Evolutionary conservation across 306 rosid species (phyloP).

Genomic region (Ziziphus jujuba): DNA sequence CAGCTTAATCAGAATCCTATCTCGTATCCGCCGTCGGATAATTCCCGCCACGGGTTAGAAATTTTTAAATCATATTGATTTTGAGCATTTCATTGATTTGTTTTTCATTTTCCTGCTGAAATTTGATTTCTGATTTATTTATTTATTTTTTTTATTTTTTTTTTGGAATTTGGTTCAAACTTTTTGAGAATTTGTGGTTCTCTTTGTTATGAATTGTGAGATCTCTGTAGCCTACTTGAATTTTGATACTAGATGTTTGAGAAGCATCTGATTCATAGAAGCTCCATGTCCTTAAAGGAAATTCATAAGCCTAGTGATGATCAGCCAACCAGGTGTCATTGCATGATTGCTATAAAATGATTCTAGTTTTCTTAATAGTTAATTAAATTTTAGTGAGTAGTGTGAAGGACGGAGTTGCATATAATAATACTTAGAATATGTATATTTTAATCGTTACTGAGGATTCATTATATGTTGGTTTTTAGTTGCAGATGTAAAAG

Average conservation of each 20-base stretch:
- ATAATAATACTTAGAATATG: too few relatives aligned
- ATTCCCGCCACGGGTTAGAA: slow-evolving; percentile 46
- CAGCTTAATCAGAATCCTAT: slow-evolving; percentile 39
- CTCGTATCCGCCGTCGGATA: slow-evolving; percentile 33
- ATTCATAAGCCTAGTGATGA: background rate
- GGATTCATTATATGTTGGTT: too few relatives aligned
- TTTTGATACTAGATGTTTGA: background rate
- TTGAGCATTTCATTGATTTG: background rate
- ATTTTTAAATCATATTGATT: background rate
- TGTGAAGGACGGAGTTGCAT: too few relatives aligned
- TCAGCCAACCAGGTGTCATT: too few relatives aligned
- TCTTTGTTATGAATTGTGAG: background rate
- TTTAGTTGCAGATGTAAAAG: too few relatives aligned
- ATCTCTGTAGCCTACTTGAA: background rate
- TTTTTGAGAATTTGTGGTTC: background rate
- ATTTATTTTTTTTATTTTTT: too few relatives aligned
- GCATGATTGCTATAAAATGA: too few relatives aligned
- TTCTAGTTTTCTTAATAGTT: too few relatives aligned
- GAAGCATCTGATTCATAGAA: background rate
- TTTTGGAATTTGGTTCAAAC: background rate
- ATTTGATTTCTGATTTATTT: background rate
- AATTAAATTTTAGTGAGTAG: too few relatives aligned
- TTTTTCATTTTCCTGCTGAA: background rate
- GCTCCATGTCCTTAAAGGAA: background rate
- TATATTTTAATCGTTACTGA: too few relatives aligned